Base-by-base conservation (phyloP, 768 basidiomycete species). In the Naganishia friedmannii region DNA sequence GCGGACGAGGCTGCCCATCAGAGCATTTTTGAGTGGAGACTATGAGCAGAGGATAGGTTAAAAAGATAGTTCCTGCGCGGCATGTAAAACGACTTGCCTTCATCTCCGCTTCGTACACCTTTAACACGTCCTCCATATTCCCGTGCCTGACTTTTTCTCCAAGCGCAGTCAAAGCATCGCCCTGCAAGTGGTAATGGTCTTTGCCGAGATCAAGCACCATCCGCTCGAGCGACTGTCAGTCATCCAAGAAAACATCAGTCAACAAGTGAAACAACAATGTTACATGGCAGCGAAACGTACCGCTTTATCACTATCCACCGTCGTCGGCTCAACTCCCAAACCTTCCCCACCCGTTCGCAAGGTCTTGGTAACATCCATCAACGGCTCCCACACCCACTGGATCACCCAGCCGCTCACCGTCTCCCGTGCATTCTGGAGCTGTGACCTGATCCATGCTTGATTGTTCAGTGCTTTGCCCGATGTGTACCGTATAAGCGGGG, bases 71-170 rank as follows among this genome's bases (percentile, higher is more conserved):
- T 26, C 26, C 19, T 17, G 28, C 31, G 45, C 31, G 15, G 19
- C 4, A 8, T 19, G 54, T 5, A 32, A 32, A 54, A 67, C 12
- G 48, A 72, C 81, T 51, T 53, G 82, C 86, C 78, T 88, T 89
- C 82, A 98, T 91, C 75, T 97, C 93, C 71, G 90, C 87, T 82
- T 98, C 95, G 76, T 95, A 97, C 5, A 93, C 85, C 76, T 88
- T 83, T 71, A 95, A 85, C 6, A 97, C 89, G 21, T 92, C 86
- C 2, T 92, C 93, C 71, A 97, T 83, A 79, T 97, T 92, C 0
- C 95, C 95, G 31, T 85, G 79, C 51, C 85, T 85, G 57, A 97
- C 86, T 73, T 88, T 86, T 19, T 80, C 77, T 0, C 89, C 86
- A 19, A 98, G 83, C 9, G 81, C 83, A 3, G 83, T 84, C n/a